Percentiles rank a stretch among this genome's conserved stretches.
Evolutionary conservation across 2,329 filamentous ascomycete genomes (phyloP).

Genomic region (Tolypocladium ophioglossoides): DNA sequence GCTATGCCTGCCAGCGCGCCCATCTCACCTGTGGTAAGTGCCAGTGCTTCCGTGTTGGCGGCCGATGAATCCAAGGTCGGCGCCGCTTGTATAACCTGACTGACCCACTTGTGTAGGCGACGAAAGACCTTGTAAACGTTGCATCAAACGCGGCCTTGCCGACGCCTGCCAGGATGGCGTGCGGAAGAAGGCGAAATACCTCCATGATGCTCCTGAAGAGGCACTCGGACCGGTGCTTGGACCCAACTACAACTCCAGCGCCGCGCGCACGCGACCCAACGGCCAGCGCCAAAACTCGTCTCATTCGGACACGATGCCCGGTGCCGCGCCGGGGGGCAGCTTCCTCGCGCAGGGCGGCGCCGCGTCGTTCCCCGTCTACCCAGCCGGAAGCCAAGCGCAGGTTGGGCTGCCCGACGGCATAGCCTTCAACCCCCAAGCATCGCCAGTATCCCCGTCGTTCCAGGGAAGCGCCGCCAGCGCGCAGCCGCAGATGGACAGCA

Average conservation of each 20-base stretch:
- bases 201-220: slow-evolving; percentile 88
- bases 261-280: slow-evolving; percentile 33
- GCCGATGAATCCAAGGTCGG: neutral
- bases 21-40: slow-evolving; percentile 96
- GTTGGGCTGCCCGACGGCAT: slow-evolving; percentile 38
- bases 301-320: slow-evolving; percentile 31
- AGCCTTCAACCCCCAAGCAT: slow-evolving; percentile 54
- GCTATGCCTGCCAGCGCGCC: slow-evolving; percentile 92
- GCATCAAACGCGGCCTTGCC: slow-evolving; percentile 85
- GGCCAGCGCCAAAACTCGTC: slow-evolving; percentile 37
- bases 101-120: slow-evolving; percentile 54
- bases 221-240: slow-evolving; percentile 79
- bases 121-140: slow-evolving; percentile 86
- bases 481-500: slow-evolving; percentile 32
- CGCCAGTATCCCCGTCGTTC: slow-evolving; percentile 67
- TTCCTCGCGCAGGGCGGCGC: slow-evolving; percentile 38
- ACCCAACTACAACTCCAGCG: slow-evolving; percentile 54
- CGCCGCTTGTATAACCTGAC: slow-evolving; percentile 2
- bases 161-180: slow-evolving; percentile 93
- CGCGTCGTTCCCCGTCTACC: slow-evolving; percentile 41
- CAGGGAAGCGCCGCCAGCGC: slow-evolving; percentile 42
- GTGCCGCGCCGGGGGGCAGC: slow-evolving; percentile 27
- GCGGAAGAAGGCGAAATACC: slow-evolving; percentile 97
- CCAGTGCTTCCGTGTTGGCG: neutral
- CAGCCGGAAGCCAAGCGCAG: slow-evolving; percentile 30